A percentile compares a stretch with the other conserved stretches of the same genome.
Conservation (phyloP, 345 rosid genomes). For the rapeseed (Brassica napus) region DNA sequence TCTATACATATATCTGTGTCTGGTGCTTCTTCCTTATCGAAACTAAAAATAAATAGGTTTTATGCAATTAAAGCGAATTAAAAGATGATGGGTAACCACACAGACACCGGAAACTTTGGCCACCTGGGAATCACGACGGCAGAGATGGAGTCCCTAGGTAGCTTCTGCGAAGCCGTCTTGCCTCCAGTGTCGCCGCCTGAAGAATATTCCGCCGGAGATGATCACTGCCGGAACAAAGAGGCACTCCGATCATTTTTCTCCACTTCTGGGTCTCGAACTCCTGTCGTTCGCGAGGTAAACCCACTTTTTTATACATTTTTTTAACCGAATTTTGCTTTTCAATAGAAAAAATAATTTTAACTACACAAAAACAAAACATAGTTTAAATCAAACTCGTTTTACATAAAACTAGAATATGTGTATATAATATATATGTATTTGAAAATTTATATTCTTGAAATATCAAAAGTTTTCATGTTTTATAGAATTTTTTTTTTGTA, state of each 20-base stretch:
- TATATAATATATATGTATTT: too few species aligned
- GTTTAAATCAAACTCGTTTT: not conserved
- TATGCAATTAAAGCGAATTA: not conserved
- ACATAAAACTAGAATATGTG: not conserved
- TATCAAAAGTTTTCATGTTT: too few species aligned
- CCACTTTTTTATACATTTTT: not conserved
- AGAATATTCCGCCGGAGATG: not conserved
- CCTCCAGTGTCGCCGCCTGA: conserved; percentile 48
- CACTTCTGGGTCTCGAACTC: conserved; percentile 52
- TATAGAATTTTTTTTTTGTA: too few species aligned
- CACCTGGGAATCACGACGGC: conserved; percentile 40
- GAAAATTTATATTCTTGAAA: too few species aligned
- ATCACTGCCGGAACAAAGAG: conserved; percentile 19
- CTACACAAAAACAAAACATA: not conserved
- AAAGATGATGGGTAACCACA: conserved; percentile 23
- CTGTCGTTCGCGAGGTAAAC: conserved; percentile 29
- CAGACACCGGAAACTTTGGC: not conserved
- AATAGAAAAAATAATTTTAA: too few species aligned
- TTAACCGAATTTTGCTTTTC: too few species aligned
- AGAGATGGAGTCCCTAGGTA: conserved; percentile 54
- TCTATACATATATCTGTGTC: not conserved
- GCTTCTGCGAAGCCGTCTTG: conserved; percentile 54
- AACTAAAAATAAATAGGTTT: not conserved
- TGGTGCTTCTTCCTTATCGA: not conserved
- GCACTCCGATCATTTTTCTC: conserved; percentile 46